Base-by-base conservation (phyloP, 2,329 filamentous ascomycete genomes). In the Chaetomium sp. region DNA sequence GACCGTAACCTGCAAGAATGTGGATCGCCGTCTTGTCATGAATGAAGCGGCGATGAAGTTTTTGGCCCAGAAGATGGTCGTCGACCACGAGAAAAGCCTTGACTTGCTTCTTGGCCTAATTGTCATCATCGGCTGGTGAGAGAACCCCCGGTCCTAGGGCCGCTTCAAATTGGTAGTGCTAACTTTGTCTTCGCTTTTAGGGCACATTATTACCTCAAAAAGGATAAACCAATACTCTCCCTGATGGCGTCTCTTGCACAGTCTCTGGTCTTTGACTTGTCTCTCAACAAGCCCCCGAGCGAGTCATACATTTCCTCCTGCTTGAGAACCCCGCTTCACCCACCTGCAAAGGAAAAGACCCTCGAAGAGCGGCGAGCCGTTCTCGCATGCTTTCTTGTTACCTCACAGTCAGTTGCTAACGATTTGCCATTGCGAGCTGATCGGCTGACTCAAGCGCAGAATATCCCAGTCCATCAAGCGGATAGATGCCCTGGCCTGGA, bases 401-500 rank as follows among this genome's bases (percentile, higher is more conserved):
- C 68, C 16, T 72, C 71, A 71, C 66, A 78, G 77, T 59, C 71
- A 70, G 80, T 80, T 7, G 12, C 38, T n/a, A 35, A 10, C 6
- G n/a, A 25, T 31, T 38, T 16, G 0, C 42, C 12, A 16, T 60
- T 38, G 19, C 38, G 16, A 45, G 7, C 49, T 29, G 27, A 29
- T 13, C 54, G 3, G 23, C 69, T 66, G 47, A 49, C 42, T 29
- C 38, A 58, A 29, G 27, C 21, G 19, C 42, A 72, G 62, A 55
- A 72, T 72, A 4, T 70, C 74, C 3, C 69, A 71, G 4, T 66
- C 70, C 7, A 75, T 84, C 16, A 79, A 79, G 27, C 80, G 80
- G 54, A 77, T 80, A 57, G 84, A 87, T 60, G 70, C 79, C 1
- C 75, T 88, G 57, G 78, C 76, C 2, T 90, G 86, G 86, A 87